Percentiles rank a stretch among this genome's conserved stretches.
Evolutionary conservation across 495 filamentous ascomycete species (phyloP).

Genomic region (Amorphotheca resinae): DNA sequence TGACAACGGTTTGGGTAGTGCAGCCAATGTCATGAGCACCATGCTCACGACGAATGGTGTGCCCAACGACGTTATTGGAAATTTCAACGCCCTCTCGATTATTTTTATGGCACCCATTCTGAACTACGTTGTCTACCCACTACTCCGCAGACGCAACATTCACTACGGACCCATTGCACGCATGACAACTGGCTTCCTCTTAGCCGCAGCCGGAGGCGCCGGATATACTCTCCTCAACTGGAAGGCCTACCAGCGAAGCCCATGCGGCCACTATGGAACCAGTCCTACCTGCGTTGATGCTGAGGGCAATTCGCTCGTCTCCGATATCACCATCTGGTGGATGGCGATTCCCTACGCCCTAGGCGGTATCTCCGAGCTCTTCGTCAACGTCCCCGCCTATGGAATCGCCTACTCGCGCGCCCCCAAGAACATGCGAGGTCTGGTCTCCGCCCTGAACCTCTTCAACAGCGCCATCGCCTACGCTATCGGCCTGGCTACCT

Average conservation of each 20-base stretch:
- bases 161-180: conserved; percentile 56
- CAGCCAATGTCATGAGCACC: conserved; percentile 40
- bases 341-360: conserved; percentile 34
- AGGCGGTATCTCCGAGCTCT: conserved; percentile 51
- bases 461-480: conserved; percentile 43
- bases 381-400: conserved; percentile 55
- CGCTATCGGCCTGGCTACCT: conserved; percentile 42
- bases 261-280: conserved; percentile 33
- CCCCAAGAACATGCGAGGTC: conserved; percentile 53
- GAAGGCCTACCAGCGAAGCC: conserved; percentile 49
- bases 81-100: conserved; percentile 63
- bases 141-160: conserved; percentile 48
- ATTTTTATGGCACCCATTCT: conserved; percentile 61
- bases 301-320: conserved; percentile 31
- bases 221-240: conserved; percentile 57
- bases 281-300: conserved; percentile 22
- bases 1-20: conserved; percentile 36
- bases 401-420: conserved; percentile 60
- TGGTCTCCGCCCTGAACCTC: conserved; percentile 48
- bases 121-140: conserved; percentile 55
- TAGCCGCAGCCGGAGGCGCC: conserved; percentile 48
- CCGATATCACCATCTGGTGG: conserved; percentile 27
- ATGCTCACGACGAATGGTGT: conserved; percentile 54
- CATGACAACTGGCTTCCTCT: conserved; percentile 59
- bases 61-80: conserved; percentile 66